Evolutionary conservation across 768 basidiomycete genomes (phyloP), one percentile per base, ranked within the genome.

Genomic region (Coprinellus micaceus): DNA sequence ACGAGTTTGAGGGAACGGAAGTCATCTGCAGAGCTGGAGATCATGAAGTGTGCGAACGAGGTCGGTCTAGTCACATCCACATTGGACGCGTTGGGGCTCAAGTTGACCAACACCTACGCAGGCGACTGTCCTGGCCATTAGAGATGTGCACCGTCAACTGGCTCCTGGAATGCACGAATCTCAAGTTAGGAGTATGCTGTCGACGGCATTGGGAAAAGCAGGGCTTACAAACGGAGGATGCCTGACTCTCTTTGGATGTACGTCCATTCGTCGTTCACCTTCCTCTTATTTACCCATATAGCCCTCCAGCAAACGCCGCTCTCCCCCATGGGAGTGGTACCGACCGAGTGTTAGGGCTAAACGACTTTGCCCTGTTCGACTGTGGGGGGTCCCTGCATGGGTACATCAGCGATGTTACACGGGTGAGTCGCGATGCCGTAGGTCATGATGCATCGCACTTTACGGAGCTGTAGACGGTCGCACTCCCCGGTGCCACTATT

Each of bases 281-380:
- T 21, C 21, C 50, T 21, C 24, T 51, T 43, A 46, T 47, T 54
- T 24, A 58, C 21, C 46, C 28, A 12, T 37, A 50, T 5, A 44
- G 17, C 46, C 26, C 53, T 48, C 11, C 66, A 94, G 92, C 88
- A 57, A 89, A 94, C 62, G 92, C 91, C 4, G 91, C 91, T 2
- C 80, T 91, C 22, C 92, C 91, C 2, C 93, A 94, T 66, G 94
- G 91, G 5, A 77, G 79, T 36, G 89, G 90, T 2, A 86, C 85
- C 0, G 88, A 94, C 64, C 80, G 84, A 29, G 63, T 64, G 0
- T 74, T 94, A 12, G 71, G 68, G 1, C 66, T 71, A 52, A 63
- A 74, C 4, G 91, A 95, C 61, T 80, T 90, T 56, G 78, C 85
- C 11, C 75, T 94, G 13, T 85, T 94, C 57, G 92, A 94, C 66